Percentiles rank a stretch among this genome's conserved stretches.
Evolutionary conservation across 148 eudicot genomes (phyloP).

Genomic region (Vaccinium corymbosum): DNA sequence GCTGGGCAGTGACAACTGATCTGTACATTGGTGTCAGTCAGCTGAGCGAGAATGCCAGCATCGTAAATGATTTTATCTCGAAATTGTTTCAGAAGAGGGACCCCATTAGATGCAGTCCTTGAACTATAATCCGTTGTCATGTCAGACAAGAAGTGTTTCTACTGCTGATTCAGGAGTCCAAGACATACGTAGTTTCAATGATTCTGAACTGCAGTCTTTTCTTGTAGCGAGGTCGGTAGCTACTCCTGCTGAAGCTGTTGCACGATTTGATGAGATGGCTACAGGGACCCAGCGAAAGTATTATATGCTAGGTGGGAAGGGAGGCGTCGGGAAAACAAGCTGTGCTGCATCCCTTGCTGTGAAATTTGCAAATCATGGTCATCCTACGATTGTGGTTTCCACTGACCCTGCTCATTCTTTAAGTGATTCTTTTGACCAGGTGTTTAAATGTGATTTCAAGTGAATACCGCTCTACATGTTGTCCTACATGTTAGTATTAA

Average conservation of each 20-base stretch:
- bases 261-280: conserved; percentile 58
- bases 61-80: neutral
- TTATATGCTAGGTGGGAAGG: conserved; percentile 79
- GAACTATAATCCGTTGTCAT: neutral
- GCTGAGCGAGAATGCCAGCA: neutral
- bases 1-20: neutral
- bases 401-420: conserved; percentile 86
- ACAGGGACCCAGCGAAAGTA: conserved; percentile 58
- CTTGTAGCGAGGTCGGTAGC: conserved; percentile 45
- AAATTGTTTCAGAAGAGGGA: neutral
- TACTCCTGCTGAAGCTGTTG: conserved; percentile 36
- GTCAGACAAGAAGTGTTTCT: neutral
- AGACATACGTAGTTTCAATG: neutral
- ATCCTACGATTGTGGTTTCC: conserved; percentile 72
- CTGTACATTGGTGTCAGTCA: neutral
- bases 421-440: conserved; percentile 85
- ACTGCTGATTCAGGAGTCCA: neutral
- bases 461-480: neutral
- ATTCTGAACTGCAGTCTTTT: neutral
- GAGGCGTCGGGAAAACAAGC: conserved; percentile 75
- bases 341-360: conserved; percentile 86
- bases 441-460: conserved; percentile 5
- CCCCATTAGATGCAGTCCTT: neutral
- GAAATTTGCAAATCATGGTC: conserved; percentile 73
- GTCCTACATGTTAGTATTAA: neutral